Evolutionary conservation across 2,329 filamentous ascomycete species (phyloP).

Genomic region (Neophaeococcomyces aloes): DNA sequence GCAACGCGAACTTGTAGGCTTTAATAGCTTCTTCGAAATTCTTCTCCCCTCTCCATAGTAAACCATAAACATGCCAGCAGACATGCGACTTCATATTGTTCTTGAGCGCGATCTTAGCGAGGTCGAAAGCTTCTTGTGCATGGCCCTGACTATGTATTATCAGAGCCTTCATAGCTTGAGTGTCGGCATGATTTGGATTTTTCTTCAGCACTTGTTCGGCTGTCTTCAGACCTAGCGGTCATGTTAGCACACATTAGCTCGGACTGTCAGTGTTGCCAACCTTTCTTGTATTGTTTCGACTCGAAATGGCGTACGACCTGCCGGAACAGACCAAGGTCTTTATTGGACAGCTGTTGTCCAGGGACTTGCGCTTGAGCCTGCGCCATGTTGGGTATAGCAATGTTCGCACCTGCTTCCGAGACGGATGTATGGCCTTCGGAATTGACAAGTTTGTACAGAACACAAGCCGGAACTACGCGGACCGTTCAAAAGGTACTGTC

Average conservation of each 20-base stretch:
- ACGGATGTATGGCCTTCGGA: neutral
- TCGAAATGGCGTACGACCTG: conserved; percentile 94
- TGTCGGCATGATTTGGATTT: conserved; percentile 92
- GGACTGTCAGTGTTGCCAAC: conserved; percentile 27
- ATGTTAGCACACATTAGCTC: conserved; percentile 12
- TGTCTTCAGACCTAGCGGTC: conserved; percentile 70
- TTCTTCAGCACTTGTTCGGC: conserved; percentile 96
- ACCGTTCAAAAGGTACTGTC: neutral
- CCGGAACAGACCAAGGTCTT: conserved; percentile 89
- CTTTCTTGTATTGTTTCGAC: conserved; percentile 94
- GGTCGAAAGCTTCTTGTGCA: conserved; percentile 82
- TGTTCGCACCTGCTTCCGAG: neutral
- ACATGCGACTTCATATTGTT: conserved; percentile 99
- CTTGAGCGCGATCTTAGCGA: conserved; percentile 84
- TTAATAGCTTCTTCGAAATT: conserved; percentile 99
- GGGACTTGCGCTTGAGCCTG: conserved; percentile 14
- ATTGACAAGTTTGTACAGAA: neutral
- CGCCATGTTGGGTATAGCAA: conserved; percentile 15
- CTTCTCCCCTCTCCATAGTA: conserved; percentile 86
- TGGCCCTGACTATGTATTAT: conserved; percentile 91
- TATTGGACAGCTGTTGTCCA: conserved; percentile 47
- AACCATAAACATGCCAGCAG: conserved; percentile 97
- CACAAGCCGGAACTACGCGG: neutral
- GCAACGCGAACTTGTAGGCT: conserved; percentile 92
- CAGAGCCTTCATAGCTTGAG: conserved; percentile 95